Evolutionary conservation across 2,329 filamentous ascomycete species (phyloP), one percentile per base, ranked within the genome.

Genomic region (Exophiala spinifera): DNA sequence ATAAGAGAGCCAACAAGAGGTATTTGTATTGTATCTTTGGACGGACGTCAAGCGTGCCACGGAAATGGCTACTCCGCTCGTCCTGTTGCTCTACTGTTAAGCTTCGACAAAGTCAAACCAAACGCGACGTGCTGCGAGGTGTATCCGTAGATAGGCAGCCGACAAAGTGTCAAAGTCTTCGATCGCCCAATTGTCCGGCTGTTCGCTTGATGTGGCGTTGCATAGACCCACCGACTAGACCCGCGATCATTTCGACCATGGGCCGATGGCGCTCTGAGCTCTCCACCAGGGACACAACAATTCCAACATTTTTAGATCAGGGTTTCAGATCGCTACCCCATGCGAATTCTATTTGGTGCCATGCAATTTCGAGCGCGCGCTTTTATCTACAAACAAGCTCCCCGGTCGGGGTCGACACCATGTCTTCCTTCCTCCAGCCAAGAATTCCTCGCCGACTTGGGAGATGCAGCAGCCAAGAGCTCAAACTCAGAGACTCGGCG

Each of bases 351-450:
- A 20, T 10, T 14, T 15, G 14, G 17, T 19, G 40, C 5, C 10
- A 43, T 43, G 40, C 19, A 43, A 43, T 43, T 23, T 43, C 17
- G 7, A 43, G 14, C 7, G 10, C 10, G 40, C 19, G 20, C 45
- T n/a, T 6, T 47, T 34, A 34, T 47, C 45, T 47, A 47, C 45
- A 28, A n/a, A 46, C 21, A 46, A 47, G 45, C 23, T 47, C 45
- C 45, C 45, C 19, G 34, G 10, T 3, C 45, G 17, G 14, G 5
- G 40, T 34, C 45, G 19, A 34, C 34, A 33, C 4, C 23, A 47
- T 46, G 45, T 34, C 21, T 47, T 47, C 19, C 28, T 17, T 47
- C 19, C 23, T 47, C 25, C 45, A 47, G 45, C 45, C 45, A 47
- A 34, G 45, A 34, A 47, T n/a, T n/a, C n/a, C n/a, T n/a, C n/a